Evolutionary conservation across 345 rosid genomes (phyloP).

Genomic region (Isatis tinctoria): DNA sequence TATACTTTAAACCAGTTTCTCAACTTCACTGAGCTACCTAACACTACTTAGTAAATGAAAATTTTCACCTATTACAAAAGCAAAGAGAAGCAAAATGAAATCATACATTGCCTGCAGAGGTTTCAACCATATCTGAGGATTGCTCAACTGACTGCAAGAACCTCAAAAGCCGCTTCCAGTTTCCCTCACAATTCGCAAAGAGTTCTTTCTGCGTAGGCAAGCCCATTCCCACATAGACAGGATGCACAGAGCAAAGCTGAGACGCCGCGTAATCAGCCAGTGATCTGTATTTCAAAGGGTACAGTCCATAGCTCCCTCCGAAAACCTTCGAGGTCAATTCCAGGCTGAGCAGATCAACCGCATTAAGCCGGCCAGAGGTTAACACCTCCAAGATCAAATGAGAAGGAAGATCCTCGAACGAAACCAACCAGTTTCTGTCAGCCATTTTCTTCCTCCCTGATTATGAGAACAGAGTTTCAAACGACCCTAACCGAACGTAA

Average conservation of each 20-base stretch:
- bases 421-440: slow-evolving; percentile 46
- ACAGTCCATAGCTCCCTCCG: slow-evolving; percentile 59
- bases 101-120: slow-evolving; percentile 88
- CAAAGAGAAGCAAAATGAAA: slow-evolving; percentile 23
- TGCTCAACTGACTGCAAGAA: slow-evolving; percentile 83
- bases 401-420: slow-evolving; percentile 78
- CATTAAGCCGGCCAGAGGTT: slow-evolving; percentile 62
- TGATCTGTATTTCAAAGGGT: slow-evolving; percentile 66
- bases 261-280: slow-evolving; percentile 77
- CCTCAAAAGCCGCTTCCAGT: slow-evolving; percentile 86
- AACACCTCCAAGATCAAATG: slow-evolving; percentile 86
- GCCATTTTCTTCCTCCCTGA: slow-evolving; percentile 47
- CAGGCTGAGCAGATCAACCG: slow-evolving; percentile 57
- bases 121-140: slow-evolving; percentile 67
- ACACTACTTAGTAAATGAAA: background rate
- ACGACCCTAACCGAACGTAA: slow-evolving; percentile 9
- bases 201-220: slow-evolving; percentile 48
- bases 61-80: background rate
- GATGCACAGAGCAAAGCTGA: slow-evolving; percentile 63
- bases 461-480: slow-evolving; percentile 3
- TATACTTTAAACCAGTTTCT: background rate
- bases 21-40: background rate
- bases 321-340: slow-evolving; percentile 80
- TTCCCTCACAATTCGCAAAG: slow-evolving; percentile 71
- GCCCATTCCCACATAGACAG: slow-evolving; percentile 53